Evolutionary conservation across 108 stramenopile species (phyloP).

Genomic region (Cyclotella choctawhatcheeana): DNA sequence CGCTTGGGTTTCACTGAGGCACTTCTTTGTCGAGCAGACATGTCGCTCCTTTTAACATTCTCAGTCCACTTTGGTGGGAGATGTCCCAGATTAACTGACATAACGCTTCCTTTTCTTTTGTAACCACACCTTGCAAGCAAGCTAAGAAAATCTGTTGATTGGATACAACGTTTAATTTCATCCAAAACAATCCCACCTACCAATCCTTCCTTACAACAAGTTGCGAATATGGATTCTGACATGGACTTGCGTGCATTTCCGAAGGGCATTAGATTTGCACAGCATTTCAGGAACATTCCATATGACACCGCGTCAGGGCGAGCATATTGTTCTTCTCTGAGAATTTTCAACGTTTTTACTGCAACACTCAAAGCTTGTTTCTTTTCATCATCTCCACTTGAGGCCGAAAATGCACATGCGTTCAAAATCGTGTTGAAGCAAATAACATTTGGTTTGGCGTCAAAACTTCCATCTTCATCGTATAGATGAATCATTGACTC

Average conservation of each 20-base stretch:
- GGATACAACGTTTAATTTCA: slow-evolving; percentile 60
- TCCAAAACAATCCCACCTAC: slow-evolving; percentile 69
- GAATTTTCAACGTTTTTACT: slow-evolving; percentile 51
- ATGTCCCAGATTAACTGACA: slow-evolving; percentile 42
- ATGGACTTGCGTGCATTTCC: slow-evolving; percentile 55
- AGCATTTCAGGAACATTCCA: slow-evolving; percentile 68
- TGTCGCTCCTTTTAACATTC: slow-evolving; percentile 30
- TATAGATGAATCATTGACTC: slow-evolving; percentile 52
- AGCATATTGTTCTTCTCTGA: slow-evolving; percentile 18
- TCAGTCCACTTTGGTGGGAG: slow-evolving; percentile 57
- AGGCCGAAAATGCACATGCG: slow-evolving; percentile 73
- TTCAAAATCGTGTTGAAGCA: slow-evolving; percentile 75
- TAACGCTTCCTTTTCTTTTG: slow-evolving; percentile 20
- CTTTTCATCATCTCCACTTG: slow-evolving; percentile 46
- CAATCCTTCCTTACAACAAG: slow-evolving; percentile 62
- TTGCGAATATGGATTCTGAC: slow-evolving; percentile 56
- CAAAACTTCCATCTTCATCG: slow-evolving; percentile 30
- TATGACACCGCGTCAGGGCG: slow-evolving; percentile 68
- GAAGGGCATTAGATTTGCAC: slow-evolving; percentile 65
- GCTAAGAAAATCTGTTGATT: slow-evolving; percentile 33
- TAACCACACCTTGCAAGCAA: slow-evolving; percentile 36
- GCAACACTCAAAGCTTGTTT: slow-evolving; percentile 61
- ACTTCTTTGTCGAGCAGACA: slow-evolving; percentile 21
- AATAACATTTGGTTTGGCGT: slow-evolving; percentile 55
- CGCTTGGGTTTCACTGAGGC: slow-evolving; percentile 26